Conservation (phyloP, 2,329 filamentous ascomycete species). For the Xylariaceae sp. region DNA sequence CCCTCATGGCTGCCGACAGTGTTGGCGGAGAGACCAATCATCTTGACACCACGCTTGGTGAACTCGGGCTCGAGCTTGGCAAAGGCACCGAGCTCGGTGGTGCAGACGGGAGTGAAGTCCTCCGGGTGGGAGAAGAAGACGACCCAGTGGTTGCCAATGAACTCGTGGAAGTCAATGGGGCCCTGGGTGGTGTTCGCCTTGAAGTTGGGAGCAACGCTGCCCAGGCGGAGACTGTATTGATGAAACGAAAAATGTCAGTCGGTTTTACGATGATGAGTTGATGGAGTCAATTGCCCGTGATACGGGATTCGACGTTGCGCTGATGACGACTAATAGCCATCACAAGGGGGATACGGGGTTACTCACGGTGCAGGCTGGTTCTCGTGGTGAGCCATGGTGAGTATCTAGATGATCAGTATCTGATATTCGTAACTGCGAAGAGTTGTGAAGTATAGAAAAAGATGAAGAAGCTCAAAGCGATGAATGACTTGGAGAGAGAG, state of each 20-base stretch:
- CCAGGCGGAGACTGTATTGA: slow-evolving; percentile 53
- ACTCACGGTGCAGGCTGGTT: slow-evolving; percentile 31
- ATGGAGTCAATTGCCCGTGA: no score
- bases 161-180: slow-evolving; percentile 77
- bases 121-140: slow-evolving; percentile 81
- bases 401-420: slow-evolving; percentile 17
- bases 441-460: neutral
- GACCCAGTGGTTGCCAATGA: slow-evolving; percentile 72
- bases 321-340: no score
- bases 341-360: neutral
- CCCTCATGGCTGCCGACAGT: slow-evolving; percentile 74
- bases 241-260: slow-evolving; percentile 5
- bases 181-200: slow-evolving; percentile 73
- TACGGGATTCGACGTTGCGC: no score
- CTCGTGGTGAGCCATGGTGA: slow-evolving; percentile 26
- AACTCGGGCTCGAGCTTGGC: slow-evolving; percentile 87
- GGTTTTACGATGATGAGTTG: neutral
- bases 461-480: no score
- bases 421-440: neutral
- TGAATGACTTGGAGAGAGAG: no score
- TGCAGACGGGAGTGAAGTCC: slow-evolving; percentile 94
- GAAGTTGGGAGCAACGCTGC: slow-evolving; percentile 72
- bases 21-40: slow-evolving; percentile 87
- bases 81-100: slow-evolving; percentile 89
- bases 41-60: slow-evolving; percentile 78